phyloP scores from a whole-genome alignment of 371 early-diverging fungal genomes.

The Apophysomyces trapeziformis region DNA sequence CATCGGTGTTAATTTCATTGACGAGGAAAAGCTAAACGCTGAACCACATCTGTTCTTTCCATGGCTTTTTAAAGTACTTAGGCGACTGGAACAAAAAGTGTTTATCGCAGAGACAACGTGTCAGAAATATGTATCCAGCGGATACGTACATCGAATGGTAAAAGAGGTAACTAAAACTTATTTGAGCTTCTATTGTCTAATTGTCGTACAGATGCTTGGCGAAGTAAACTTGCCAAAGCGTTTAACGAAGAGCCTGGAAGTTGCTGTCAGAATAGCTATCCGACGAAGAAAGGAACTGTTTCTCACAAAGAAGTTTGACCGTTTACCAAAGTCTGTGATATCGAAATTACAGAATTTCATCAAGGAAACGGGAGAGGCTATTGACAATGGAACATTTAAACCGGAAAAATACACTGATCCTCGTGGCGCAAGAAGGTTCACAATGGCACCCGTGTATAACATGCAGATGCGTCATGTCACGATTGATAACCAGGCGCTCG shows the following conservation, averaged over 20 bases:
- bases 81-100: too few relatives aligned
- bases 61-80: too few relatives aligned
- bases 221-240: not conserved
- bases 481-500: not conserved
- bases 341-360: not conserved
- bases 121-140: too few relatives aligned
- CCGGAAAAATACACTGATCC: conserved; percentile 4
- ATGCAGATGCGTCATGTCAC: not conserved
- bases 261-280: not conserved
- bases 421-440: not conserved
- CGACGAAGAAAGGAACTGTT: not conserved
- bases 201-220: not conserved
- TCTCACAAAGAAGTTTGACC: not conserved
- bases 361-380: not conserved
- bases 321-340: not conserved
- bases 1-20: not conserved
- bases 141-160: not conserved
- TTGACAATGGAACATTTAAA: not conserved
- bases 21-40: not conserved
- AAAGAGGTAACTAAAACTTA: not conserved
- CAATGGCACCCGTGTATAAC: not conserved
- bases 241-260: not conserved
- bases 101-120: too few relatives aligned
- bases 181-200: not conserved
- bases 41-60: too few relatives aligned